Conservation (phyloP, 192 early-diverging fungal genomes). For the Coemansia sp. region DNA sequence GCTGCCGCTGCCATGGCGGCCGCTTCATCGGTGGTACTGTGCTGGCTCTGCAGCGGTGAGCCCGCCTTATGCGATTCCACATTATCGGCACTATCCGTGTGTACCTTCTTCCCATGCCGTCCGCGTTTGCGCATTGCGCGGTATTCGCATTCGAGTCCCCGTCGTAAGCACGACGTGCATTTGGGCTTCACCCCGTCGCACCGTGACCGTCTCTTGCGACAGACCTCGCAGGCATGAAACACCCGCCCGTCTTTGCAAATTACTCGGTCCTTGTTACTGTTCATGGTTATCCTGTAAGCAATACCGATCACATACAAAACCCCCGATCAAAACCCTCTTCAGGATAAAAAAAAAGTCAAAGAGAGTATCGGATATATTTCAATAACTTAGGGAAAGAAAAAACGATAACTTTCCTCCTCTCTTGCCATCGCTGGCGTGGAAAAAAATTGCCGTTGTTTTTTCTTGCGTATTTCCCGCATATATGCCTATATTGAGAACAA, state of each 20-base stretch:
- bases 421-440: background rate
- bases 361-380: background rate
- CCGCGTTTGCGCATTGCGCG: constrained; percentile 53
- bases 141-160: constrained; percentile 49
- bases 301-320: too few species aligned
- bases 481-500: background rate
- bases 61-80: background rate
- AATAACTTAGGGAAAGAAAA: background rate
- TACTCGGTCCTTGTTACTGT: constrained; percentile 14
- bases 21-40: background rate
- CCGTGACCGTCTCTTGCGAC: constrained; percentile 41
- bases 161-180: constrained; percentile 42
- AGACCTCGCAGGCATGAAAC: constrained; percentile 52
- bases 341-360: too few species aligned
- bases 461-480: constrained; percentile 2
- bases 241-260: constrained; percentile 53
- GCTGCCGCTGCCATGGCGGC: constrained; percentile 11
- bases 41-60: background rate
- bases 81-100: too few species aligned
- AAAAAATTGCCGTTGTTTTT: constrained; percentile 9
- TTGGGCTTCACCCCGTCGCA: constrained; percentile 40
- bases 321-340: too few species aligned
- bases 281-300: background rate
- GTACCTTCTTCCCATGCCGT: constrained; percentile 33
- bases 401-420: background rate